Conservation (phyloP, 192 early-diverging fungal species). For the Coemansia sp. region DNA sequence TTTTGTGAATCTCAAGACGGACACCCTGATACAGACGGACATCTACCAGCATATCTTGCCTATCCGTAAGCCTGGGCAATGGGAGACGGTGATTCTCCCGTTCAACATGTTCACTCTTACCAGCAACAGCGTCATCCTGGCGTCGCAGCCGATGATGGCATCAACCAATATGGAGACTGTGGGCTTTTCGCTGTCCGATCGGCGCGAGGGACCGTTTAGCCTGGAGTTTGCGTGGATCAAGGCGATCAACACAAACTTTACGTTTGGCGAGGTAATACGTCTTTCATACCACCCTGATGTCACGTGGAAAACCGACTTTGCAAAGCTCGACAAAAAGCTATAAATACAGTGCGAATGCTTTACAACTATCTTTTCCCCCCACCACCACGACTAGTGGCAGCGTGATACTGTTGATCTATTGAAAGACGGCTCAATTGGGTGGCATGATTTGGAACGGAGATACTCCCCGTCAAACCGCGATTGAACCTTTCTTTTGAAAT, state of each 20-base stretch:
- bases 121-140: slow-evolving; percentile 81
- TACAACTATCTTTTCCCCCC: not conserved
- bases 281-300: slow-evolving; percentile 32
- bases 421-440: too few relatives aligned
- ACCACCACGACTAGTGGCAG: too few relatives aligned
- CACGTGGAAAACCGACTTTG: slow-evolving; percentile 47
- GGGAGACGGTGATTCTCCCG: slow-evolving; percentile 91
- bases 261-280: slow-evolving; percentile 72
- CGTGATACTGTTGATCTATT: too few relatives aligned
- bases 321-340: slow-evolving; percentile 25
- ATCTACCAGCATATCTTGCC: slow-evolving; percentile 93
- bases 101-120: slow-evolving; percentile 93
- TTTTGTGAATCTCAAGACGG: slow-evolving; percentile 90
- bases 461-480: too few relatives aligned
- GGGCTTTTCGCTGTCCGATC: slow-evolving; percentile 81
- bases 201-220: slow-evolving; percentile 78
- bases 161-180: slow-evolving; percentile 83
- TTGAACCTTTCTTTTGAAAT: too few relatives aligned
- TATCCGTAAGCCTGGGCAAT: slow-evolving; percentile 81
- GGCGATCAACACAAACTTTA: slow-evolving; percentile 78
- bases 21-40: slow-evolving; percentile 76
- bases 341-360: not conserved
- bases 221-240: slow-evolving; percentile 91
- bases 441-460: too few relatives aligned
- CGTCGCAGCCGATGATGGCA: slow-evolving; percentile 82